Percentiles rank a stretch among this genome's conserved stretches.
phyloP scores from a whole-genome alignment of 768 basidiomycete species.

The Galerina sulciceps region DNA sequence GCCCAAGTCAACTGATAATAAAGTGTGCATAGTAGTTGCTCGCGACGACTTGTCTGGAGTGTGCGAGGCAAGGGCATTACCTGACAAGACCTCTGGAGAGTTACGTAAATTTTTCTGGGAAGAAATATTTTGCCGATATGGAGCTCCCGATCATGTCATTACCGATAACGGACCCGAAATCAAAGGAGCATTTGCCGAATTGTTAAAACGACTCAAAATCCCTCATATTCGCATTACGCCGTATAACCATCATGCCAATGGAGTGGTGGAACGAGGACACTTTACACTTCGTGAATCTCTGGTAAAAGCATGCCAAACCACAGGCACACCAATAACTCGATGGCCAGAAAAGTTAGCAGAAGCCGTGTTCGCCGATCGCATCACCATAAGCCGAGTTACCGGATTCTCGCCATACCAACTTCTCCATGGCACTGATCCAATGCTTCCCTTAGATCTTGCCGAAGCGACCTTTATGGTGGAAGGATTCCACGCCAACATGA shows the following conservation, averaged over 20 bases:
- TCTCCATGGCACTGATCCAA: constrained; percentile 32
- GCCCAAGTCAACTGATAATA: constrained; percentile 14
- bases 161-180: not conserved
- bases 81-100: constrained; percentile 4
- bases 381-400: constrained; percentile 24
- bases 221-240: constrained; percentile 39
- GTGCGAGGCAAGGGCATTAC: not conserved
- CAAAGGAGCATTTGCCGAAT: constrained; percentile 18
- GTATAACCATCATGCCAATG: constrained; percentile 43
- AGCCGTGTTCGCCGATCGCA: constrained; percentile 24
- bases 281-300: constrained; percentile 26
- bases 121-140: not conserved
- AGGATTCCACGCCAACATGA: not conserved
- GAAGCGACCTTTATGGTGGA: constrained; percentile 14
- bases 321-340: constrained; percentile 11
- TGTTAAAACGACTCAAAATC: constrained; percentile 27
- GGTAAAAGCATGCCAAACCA: constrained; percentile 24
- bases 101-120: constrained; percentile 5
- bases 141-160: not conserved
- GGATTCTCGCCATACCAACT: constrained; percentile 36
- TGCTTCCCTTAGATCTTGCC: constrained; percentile 13
- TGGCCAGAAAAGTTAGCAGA: constrained; percentile 30
- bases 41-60: constrained; percentile 12
- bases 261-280: constrained; percentile 33
- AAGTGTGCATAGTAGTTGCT: constrained; percentile 12